A percentile compares a stretch with the other conserved stretches of the same genome.
phyloP scores from a whole-genome alignment of 306 rosid genomes.

The Gleditsia sinensis region DNA sequence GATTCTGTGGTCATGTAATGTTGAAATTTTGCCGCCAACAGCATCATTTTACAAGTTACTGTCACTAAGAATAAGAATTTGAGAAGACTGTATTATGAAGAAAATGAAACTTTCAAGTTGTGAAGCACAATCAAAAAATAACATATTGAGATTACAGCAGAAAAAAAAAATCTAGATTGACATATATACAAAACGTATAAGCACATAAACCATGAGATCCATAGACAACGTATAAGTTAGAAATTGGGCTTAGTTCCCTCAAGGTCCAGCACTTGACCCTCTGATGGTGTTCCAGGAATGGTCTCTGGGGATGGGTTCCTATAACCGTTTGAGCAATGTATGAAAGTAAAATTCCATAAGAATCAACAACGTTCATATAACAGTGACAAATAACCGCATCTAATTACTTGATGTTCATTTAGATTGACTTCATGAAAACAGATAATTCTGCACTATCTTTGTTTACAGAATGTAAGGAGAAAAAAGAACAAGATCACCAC shows the following conservation, averaged over 20 bases:
- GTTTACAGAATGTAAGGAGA: background rate
- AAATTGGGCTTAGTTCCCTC: too few species aligned
- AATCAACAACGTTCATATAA: background rate
- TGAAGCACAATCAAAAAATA: conserved; percentile 4
- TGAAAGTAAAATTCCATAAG: background rate
- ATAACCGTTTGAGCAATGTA: too few species aligned
- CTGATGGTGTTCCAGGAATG: too few species aligned
- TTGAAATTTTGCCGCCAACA: background rate
- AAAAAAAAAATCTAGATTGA: background rate
- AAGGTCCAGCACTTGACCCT: too few species aligned
- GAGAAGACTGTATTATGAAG: background rate
- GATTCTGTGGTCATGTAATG: background rate
- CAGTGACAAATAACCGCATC: background rate
- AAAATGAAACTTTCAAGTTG: conserved; percentile 17
- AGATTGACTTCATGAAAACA: conserved; percentile 2
- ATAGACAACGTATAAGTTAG: background rate
- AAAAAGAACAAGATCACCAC: background rate
- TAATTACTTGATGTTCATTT: conserved; percentile 4
- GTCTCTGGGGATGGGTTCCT: too few species aligned
- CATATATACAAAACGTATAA: background rate
- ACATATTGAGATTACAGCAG: background rate
- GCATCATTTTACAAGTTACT: background rate
- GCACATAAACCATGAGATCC: background rate
- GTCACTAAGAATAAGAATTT: background rate
- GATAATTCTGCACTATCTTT: background rate